Conservation (phyloP, 2,329 filamentous ascomycete species). For the Cercospora sojina region DNA sequence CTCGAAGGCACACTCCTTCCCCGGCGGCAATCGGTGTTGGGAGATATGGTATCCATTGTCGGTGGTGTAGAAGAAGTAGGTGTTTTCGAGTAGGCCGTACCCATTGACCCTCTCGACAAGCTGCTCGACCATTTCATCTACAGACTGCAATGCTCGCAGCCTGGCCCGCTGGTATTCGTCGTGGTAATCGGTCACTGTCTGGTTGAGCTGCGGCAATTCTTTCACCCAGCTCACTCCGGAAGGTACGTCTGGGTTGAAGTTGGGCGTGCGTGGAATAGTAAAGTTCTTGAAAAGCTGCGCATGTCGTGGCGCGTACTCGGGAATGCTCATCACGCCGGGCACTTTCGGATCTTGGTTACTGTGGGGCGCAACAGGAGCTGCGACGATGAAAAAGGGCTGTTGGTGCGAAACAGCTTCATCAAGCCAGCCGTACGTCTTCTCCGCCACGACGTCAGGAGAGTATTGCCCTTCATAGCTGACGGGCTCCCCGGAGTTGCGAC, state of each 20-base stretch:
- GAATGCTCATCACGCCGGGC: slow-evolving; percentile 17
- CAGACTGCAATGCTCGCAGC: slow-evolving; percentile 52
- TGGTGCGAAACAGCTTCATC: slow-evolving; percentile 33
- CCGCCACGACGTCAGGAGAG: slow-evolving; percentile 59
- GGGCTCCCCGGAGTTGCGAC: slow-evolving; percentile 48
- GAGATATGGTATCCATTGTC: slow-evolving; percentile 45
- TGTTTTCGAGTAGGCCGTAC: slow-evolving; percentile 50
- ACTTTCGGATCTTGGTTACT: slow-evolving; percentile 25
- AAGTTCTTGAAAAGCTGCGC: slow-evolving; percentile 60
- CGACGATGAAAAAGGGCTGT: slow-evolving; percentile 35
- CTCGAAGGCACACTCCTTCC: slow-evolving; percentile 41
- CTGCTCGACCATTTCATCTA: slow-evolving; percentile 55
- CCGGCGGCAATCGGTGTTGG: slow-evolving; percentile 41
- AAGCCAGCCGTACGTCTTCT: slow-evolving; percentile 61
- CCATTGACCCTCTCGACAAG: slow-evolving; percentile 47
- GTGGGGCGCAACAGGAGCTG: slow-evolving; percentile 37
- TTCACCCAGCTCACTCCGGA: slow-evolving; percentile 51
- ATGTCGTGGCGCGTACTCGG: slow-evolving; percentile 49
- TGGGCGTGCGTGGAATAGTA: slow-evolving; percentile 59
- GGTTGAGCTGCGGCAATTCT: slow-evolving; percentile 46
- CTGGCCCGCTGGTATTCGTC: slow-evolving; percentile 55
- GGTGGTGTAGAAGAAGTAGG: slow-evolving; percentile 43
- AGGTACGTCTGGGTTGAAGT: slow-evolving; percentile 62
- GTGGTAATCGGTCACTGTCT: slow-evolving; percentile 51
- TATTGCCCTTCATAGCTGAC: slow-evolving; percentile 57